These are phyloP conservation scores for Fraxinus angustifolia DNA, from an alignment of 305 asterid species.

Conservation along the genomic window DNA sequence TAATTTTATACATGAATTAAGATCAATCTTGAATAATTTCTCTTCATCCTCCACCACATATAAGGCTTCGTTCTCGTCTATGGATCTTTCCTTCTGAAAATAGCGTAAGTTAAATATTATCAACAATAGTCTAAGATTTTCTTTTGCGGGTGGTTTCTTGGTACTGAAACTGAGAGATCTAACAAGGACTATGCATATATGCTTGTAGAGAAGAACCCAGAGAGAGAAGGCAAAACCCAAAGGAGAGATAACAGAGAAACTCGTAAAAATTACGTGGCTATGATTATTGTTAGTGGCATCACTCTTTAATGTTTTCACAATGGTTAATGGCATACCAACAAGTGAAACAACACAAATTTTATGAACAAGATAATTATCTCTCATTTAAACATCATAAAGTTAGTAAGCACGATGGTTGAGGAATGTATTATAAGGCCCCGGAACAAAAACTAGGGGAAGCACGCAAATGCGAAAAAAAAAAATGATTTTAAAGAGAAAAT, in stretches of 20 bases:
- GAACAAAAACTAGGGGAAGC: background rate
- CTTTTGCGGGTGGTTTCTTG: background rate
- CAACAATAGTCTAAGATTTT: background rate
- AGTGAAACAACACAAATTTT: background rate
- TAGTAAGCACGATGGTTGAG: background rate
- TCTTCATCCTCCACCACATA: background rate
- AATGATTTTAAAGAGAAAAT: background rate
- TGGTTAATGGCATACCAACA: background rate
- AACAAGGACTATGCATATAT: background rate
- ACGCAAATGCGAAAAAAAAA: background rate
- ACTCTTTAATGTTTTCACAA: background rate
- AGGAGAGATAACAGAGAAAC: background rate
- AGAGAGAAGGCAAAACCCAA: background rate
- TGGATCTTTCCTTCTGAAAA: background rate
- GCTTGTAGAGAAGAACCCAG: background rate
- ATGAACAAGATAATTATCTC: background rate
- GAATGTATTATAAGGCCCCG: background rate
- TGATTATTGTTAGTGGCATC: background rate
- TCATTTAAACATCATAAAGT: background rate
- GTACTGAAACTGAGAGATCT: background rate
- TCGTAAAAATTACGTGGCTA: background rate
- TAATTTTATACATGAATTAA: background rate
- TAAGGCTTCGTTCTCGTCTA: background rate
- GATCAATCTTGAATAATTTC: background rate
- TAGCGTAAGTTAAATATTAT: background rate